Conservation (phyloP, 345 rosid species). For the Linum trigynum region DNA sequence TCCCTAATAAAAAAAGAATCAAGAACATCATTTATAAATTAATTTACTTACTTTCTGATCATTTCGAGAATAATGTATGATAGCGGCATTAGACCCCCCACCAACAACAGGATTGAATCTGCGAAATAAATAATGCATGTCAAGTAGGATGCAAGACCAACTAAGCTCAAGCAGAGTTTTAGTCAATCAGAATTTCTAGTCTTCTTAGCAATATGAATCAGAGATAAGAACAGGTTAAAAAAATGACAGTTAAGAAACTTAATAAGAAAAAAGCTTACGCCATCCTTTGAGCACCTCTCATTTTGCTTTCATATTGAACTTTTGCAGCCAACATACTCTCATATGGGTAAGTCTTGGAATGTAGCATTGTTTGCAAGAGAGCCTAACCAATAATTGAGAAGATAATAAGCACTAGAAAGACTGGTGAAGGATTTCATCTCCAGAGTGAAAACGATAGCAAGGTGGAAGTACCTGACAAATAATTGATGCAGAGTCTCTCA, state of each 20-base stretch:
- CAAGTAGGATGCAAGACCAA: neutral
- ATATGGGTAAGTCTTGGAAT: slow-evolving; percentile 63
- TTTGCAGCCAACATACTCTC: slow-evolving; percentile 73
- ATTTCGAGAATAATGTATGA: slow-evolving; percentile 91
- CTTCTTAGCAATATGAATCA: slow-evolving; percentile 1
- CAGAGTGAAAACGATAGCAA: neutral
- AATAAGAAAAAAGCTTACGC: slow-evolving; percentile 49
- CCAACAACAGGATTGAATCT: slow-evolving; percentile 97
- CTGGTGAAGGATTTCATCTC: neutral
- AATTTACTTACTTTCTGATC: slow-evolving; percentile 63
- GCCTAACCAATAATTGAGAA: slow-evolving; percentile 38
- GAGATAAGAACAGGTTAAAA: neutral
- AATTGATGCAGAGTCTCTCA: slow-evolving; percentile 92
- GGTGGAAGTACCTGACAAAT: slow-evolving; percentile 74
- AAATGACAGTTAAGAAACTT: neutral
- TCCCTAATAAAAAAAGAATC: neutral
- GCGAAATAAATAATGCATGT: slow-evolving; percentile 9
- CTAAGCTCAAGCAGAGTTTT: neutral
- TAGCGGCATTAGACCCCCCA: slow-evolving; percentile 81
- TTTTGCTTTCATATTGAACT: slow-evolving; percentile 84
- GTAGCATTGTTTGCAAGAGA: slow-evolving; percentile 83
- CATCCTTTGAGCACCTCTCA: slow-evolving; percentile 96
- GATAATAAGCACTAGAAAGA: neutral
- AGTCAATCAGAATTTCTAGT: neutral
- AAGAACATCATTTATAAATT: slow-evolving; percentile 4